Evolutionary conservation across 2,329 filamentous ascomycete genomes (phyloP).

Genomic region (Phialophora chinensis): DNA sequence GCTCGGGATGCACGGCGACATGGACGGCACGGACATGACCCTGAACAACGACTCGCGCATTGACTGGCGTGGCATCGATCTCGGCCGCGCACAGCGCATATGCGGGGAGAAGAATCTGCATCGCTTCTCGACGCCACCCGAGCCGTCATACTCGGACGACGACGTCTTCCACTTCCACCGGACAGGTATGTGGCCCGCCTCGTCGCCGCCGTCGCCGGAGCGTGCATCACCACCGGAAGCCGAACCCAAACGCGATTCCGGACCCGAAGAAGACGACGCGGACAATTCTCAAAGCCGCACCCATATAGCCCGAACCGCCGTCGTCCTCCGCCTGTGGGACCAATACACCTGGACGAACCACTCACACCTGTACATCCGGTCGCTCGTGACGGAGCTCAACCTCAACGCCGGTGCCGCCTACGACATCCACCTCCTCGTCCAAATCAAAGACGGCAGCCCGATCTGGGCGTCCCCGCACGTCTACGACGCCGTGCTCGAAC

Average conservation of each 20-base stretch:
- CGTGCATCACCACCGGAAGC: neutral
- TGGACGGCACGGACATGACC: constrained; percentile 3
- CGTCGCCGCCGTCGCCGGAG: neutral
- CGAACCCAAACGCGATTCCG: no score
- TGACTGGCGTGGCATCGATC: neutral
- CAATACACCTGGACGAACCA: constrained; percentile 1
- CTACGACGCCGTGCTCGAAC: constrained; percentile 3
- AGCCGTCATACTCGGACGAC: neutral
- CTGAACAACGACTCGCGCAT: constrained; percentile 3
- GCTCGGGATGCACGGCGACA: constrained; percentile 4
- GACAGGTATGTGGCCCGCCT: neutral
- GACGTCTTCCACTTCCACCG: constrained; percentile 1
- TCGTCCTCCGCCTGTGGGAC: constrained; percentile 10
- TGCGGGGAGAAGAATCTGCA: constrained; percentile 2
- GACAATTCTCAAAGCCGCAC: neutral
- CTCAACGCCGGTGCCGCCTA: constrained; percentile 1
- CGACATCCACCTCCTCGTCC: constrained; percentile 6
- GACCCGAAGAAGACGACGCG: neutral
- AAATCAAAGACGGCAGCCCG: constrained; percentile 4
- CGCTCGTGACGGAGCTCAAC: neutral
- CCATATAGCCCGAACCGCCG: neutral
- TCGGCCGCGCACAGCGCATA: constrained; percentile 1
- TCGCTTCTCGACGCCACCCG: neutral
- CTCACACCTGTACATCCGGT: constrained; percentile 8
- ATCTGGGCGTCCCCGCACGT: neutral